Percentiles rank a stretch among this genome's conserved stretches.
Evolutionary conservation across 2,329 filamentous ascomycete genomes (phyloP).

Genomic region (Beauveria caledonica): DNA sequence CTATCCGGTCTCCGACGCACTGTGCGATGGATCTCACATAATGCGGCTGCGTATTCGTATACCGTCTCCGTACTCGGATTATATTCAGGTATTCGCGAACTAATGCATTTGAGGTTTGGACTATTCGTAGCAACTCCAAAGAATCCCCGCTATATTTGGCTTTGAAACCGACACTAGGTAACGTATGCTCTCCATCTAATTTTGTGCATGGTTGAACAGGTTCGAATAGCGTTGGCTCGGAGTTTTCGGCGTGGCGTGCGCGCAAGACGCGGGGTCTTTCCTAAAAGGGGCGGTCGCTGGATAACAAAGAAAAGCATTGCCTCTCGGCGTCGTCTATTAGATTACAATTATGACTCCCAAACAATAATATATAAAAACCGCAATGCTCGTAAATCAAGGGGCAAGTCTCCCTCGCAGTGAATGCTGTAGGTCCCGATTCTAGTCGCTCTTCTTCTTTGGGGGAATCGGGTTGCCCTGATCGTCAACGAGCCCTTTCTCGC

Average conservation of each 20-base stretch:
- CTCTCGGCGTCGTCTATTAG: constrained; percentile 3
- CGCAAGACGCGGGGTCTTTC: neutral
- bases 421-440: neutral
- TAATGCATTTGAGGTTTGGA: too few relatives aligned
- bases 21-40: too few relatives aligned
- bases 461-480: constrained; percentile 32
- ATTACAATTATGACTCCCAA: constrained; percentile 6
- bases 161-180: neutral
- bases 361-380: neutral
- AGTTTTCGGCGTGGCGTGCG: neutral
- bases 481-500: constrained; percentile 35
- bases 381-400: constrained; percentile 7
- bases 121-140: too few relatives aligned
- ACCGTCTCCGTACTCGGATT: too few relatives aligned
- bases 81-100: too few relatives aligned
- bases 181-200: neutral
- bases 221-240: neutral
- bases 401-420: neutral
- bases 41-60: too few relatives aligned
- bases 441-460: constrained; percentile 22
- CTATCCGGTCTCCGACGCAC: too few relatives aligned
- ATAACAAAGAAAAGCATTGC: neutral
- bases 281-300: neutral
- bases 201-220: neutral
- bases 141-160: neutral